phyloP scores from a whole-genome alignment of 371 early-diverging fungal genomes.

The Rhizopus stolonifer region DNA sequence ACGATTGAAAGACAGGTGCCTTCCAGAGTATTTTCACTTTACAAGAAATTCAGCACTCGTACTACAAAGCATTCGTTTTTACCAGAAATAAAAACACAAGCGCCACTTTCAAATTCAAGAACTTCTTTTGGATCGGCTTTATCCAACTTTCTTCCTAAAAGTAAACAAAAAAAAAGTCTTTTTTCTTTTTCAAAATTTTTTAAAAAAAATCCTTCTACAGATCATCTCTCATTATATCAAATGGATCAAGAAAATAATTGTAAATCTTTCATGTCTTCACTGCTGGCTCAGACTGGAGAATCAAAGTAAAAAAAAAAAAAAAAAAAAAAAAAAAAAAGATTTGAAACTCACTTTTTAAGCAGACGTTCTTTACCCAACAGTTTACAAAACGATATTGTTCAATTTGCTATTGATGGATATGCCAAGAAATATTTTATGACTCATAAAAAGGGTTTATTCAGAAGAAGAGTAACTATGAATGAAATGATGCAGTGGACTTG shows the following conservation, averaged over 20 bases:
- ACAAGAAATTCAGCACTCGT: conserved; percentile 20
- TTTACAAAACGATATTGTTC: conserved; percentile 70
- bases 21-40: conserved; percentile 17
- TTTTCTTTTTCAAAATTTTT: no score
- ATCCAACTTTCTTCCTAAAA: conserved; percentile 10
- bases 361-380: conserved; percentile 60
- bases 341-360: conserved; percentile 1
- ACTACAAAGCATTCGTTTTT: conserved; percentile 7
- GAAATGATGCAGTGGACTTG: conserved; percentile 85
- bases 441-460: conserved; percentile 82
- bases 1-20: background rate
- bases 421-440: conserved; percentile 90
- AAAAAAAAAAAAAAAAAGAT: no score
- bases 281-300: conserved; percentile 27
- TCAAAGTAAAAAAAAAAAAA: conserved; percentile 17
- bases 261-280: conserved; percentile 5
- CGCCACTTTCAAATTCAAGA: conserved; percentile 17
- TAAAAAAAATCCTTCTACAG: no score
- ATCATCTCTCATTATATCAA: conserved; percentile 2
- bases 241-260: background rate
- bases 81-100: conserved; percentile 5
- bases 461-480: conserved; percentile 83
- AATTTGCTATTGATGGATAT: conserved; percentile 89
- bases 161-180: background rate
- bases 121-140: conserved; percentile 21